Conservation (phyloP, 306 rosid species). For the Lathyrus oleraceus region DNA sequence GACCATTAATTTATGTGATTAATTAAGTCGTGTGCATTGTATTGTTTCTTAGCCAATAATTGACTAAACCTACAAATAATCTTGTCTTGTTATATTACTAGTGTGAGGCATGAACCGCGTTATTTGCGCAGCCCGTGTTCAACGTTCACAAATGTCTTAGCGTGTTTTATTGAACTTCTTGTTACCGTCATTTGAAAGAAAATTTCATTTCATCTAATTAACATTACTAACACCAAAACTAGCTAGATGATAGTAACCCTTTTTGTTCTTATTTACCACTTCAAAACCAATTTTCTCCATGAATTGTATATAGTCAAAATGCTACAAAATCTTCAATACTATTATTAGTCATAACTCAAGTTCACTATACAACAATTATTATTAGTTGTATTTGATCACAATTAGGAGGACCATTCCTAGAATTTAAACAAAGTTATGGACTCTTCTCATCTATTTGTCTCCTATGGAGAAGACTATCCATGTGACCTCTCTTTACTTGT, state of each 20-base stretch:
- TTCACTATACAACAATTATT: too few relatives aligned
- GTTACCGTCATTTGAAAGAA: conserved; percentile 39
- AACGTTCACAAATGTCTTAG: conserved; percentile 24
- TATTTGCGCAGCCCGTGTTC: conserved; percentile 39
- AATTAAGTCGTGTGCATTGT: not conserved
- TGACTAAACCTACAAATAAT: conserved; percentile 30
- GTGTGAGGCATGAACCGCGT: conserved; percentile 32
- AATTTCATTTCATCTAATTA: conserved; percentile 15
- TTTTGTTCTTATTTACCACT: conserved; percentile 11
- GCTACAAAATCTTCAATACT: not conserved
- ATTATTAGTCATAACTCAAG: too few relatives aligned
- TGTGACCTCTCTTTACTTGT: conserved; percentile 34
- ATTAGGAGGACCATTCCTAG: too few relatives aligned
- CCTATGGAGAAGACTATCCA: conserved; percentile 25
- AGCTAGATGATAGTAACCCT: conserved; percentile 41
- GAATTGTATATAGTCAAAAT: conserved; percentile 15
- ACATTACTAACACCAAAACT: conserved; percentile 8
- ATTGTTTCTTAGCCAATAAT: conserved; percentile 20
- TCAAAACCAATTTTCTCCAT: not conserved
- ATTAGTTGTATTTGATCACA: not conserved
- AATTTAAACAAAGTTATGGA: conserved; percentile 9
- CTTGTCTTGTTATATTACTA: conserved; percentile 27
- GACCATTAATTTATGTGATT: not conserved
- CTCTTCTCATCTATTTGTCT: conserved; percentile 29
- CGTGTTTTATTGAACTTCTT: conserved; percentile 41